Evolutionary conservation across 1,284 basidiomycete species (phyloP).

Genomic region (Malassezia arunalokei): DNA sequence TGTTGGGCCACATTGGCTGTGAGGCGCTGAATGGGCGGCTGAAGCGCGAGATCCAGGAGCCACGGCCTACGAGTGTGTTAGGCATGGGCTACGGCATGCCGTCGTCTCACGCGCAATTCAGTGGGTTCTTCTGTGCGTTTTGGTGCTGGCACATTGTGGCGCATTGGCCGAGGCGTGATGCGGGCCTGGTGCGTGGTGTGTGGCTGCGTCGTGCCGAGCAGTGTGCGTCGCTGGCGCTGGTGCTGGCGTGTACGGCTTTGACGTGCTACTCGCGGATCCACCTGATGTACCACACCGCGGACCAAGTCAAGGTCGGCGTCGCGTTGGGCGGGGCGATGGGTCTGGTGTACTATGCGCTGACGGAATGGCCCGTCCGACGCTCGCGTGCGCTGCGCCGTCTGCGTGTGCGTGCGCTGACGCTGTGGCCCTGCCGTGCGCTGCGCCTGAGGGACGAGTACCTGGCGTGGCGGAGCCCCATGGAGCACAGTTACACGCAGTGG

Average conservation of each 20-base stretch:
- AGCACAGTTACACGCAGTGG: constrained; percentile 59
- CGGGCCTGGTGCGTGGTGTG: constrained; percentile 29
- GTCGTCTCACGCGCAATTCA: constrained; percentile 74
- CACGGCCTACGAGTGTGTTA: constrained; percentile 56
- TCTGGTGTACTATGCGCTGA: constrained; percentile 53
- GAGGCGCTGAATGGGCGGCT: constrained; percentile 62
- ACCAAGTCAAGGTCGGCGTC: constrained; percentile 63
- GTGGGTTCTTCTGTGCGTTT: constrained; percentile 72
- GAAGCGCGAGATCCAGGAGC: constrained; percentile 59
- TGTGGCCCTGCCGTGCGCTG: constrained; percentile 51
- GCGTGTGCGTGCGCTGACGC: constrained; percentile 12
- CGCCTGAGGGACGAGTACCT: constrained; percentile 67
- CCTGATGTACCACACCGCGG: constrained; percentile 60
- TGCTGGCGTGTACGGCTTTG: constrained; percentile 53
- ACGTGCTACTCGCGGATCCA: constrained; percentile 69
- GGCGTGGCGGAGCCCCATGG: constrained; percentile 63
- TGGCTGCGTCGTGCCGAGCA: constrained; percentile 26
- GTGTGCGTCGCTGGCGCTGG: constrained; percentile 50
- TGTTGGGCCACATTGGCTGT: constrained; percentile 63
- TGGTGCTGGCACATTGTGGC: constrained; percentile 61
- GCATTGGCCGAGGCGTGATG: constrained; percentile 56
- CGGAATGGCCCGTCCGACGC: constrained; percentile 52
- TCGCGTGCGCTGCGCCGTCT: constrained; percentile 22
- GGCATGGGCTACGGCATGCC: constrained; percentile 74
- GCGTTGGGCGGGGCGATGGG: constrained; percentile 58